Evolutionary conservation across 78 protist species (phyloP).

Genomic region (Dictyostelium firmibasis): DNA sequence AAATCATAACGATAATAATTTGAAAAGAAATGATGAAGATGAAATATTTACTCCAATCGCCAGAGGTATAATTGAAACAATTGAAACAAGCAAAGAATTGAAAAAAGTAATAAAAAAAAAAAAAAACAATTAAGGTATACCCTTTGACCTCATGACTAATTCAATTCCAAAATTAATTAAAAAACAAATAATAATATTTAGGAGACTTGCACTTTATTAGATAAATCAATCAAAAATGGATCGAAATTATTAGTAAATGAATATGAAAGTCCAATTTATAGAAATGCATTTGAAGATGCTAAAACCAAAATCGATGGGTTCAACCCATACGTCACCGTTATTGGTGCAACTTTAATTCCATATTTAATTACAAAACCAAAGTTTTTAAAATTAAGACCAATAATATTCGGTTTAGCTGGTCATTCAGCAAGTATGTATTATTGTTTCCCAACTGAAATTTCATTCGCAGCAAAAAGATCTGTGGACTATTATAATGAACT

Average conservation of each 20-base stretch:
- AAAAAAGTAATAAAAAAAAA: background rate
- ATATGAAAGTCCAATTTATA: background rate
- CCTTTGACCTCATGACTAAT: too few species aligned
- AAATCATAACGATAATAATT: background rate
- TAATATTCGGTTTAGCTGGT: conserved; percentile 14
- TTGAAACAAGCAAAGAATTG: background rate
- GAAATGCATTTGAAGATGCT: background rate
- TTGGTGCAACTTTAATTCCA: background rate
- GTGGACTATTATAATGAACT: conserved; percentile 24
- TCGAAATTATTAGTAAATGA: background rate
- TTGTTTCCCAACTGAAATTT: conserved; percentile 32
- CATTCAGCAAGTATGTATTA: conserved; percentile 30
- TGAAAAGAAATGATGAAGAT: background rate
- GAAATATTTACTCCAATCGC: background rate
- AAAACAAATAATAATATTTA: background rate
- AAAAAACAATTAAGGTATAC: background rate
- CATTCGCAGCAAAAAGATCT: background rate
- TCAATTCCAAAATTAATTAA: background rate
- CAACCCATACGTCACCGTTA: background rate
- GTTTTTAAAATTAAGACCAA: background rate
- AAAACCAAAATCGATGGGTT: background rate
- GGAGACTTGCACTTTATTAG: background rate
- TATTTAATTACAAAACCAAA: background rate
- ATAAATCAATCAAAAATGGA: background rate
- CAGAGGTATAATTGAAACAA: background rate